Base-by-base conservation (phyloP, 805 yeast genomes). In the Starmerella bombicola region DNA sequence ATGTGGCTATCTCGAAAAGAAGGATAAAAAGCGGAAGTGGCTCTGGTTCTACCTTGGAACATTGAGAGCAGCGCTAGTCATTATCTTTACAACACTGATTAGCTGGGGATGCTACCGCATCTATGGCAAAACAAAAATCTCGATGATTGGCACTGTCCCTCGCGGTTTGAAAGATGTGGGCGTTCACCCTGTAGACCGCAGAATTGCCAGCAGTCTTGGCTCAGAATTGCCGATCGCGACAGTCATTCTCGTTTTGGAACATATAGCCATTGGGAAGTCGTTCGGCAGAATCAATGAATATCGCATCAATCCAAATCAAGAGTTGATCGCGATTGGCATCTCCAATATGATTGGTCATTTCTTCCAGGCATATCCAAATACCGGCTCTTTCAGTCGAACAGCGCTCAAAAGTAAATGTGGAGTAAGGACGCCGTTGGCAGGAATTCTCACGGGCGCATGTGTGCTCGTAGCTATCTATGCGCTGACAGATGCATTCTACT, bases 371-470 rank as follows among this genome's bases (percentile, higher is more conserved):
- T 86, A 86, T 60, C 96, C 96, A 7, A 85, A 94, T 6, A 86
- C 96, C 4, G 96, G 96, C 34, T 86, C 96, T 1, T 86, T 86
- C 61, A 81, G 93, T 16, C 78, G 96, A 67, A 80, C 95, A 33
- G 96, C 96, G 6, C 70, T 86, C 54, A 86, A 88, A 64, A 78
- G 93, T 38, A 86, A 86, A 63, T 86, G 95, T 70, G 93, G 94
- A 58, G 96, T 86, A 34, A 74, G 85, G 57, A 86, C 96, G 17
- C 96, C 96, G 26, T 66, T 86, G 46, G 93, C 95, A 33, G 95
- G 95, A 64, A 69, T 84, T 31, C 80, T 77, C 61, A 81, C 95
- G 10, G 96, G 95, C 57, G 74, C 73, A 33, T 85, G 88, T 62
- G 96, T 86, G 20, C 63, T 86, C 47, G 65, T 86, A 48, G 94